phyloP scores from a whole-genome alignment of 2,329 filamentous ascomycete genomes.

The Trichoderma sp. region DNA sequence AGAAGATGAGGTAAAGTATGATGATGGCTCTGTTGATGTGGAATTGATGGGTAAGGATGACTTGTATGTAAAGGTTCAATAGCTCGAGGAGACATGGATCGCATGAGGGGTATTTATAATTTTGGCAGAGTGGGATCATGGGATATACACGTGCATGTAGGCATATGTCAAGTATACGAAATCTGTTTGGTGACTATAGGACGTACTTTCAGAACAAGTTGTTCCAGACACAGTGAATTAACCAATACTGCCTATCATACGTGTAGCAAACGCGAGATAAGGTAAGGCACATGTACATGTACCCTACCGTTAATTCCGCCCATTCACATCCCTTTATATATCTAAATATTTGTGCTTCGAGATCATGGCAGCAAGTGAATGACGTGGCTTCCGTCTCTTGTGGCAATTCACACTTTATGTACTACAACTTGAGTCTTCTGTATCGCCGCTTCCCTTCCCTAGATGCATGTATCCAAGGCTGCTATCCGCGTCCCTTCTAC shows the following conservation, averaged over 20 bases:
- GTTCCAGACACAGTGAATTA: neutral
- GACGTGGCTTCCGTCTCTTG: neutral
- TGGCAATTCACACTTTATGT: neutral
- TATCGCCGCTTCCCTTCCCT: neutral
- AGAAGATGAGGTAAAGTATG: too few species aligned
- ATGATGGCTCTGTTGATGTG: too few species aligned
- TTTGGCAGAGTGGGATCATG: too few species aligned
- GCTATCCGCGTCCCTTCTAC: neutral
- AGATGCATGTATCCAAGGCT: neutral
- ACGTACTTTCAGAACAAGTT: neutral
- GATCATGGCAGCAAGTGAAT: neutral
- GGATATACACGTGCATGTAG: neutral
- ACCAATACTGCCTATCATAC: too few species aligned
- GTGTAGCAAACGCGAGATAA: neutral
- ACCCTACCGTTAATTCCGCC: neutral
- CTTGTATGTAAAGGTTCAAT: too few species aligned
- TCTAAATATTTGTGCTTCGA: neutral
- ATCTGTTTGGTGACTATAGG: neutral
- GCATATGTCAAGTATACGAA: neutral
- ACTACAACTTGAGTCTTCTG: neutral
- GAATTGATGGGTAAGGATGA: too few species aligned
- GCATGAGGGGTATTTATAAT: too few species aligned
- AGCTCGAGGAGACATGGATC: too few species aligned
- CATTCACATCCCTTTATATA: neutral
- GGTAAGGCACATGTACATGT: neutral